A percentile compares a stretch with the other conserved stretches of the same genome.
phyloP scores from a whole-genome alignment of 345 rosid species.

The Lepidium aucheri region DNA sequence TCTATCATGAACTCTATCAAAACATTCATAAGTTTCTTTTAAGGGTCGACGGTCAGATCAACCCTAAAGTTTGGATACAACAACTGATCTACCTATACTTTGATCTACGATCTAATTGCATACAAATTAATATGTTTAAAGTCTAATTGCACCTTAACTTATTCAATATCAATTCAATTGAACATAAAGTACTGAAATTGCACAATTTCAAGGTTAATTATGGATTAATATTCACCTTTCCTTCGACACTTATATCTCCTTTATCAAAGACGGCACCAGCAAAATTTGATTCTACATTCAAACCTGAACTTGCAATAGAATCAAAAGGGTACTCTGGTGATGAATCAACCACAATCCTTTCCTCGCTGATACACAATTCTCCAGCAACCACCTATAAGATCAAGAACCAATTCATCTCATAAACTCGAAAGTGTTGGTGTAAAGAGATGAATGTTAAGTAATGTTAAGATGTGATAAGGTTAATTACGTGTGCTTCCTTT shows the following conservation, averaged over 20 bases:
- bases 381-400: slow-evolving; percentile 61
- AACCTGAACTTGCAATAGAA: slow-evolving; percentile 56
- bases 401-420: not conserved
- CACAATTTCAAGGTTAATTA: too few species aligned
- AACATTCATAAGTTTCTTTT: too few species aligned
- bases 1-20: too few species aligned
- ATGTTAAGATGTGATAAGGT: not conserved
- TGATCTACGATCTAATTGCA: too few species aligned
- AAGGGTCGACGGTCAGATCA: too few species aligned
- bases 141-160: too few species aligned
- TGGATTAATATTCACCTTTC: slow-evolving; percentile 71
- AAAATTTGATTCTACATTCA: slow-evolving; percentile 53
- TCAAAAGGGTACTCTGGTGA: slow-evolving; percentile 53
- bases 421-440: not conserved
- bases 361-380: slow-evolving; percentile 65
- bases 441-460: not conserved
- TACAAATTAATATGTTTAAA: too few species aligned
- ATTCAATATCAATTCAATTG: too few species aligned
- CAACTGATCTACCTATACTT: too few species aligned
- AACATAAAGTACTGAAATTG: too few species aligned
- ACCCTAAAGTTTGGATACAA: too few species aligned
- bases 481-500: slow-evolving; percentile 70
- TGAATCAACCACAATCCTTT: slow-evolving; percentile 43
- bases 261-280: slow-evolving; percentile 53
- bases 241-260: slow-evolving; percentile 68